phyloP scores from a whole-genome alignment of 805 yeast genomes.

The Wickerhamiella alocasiicola region DNA sequence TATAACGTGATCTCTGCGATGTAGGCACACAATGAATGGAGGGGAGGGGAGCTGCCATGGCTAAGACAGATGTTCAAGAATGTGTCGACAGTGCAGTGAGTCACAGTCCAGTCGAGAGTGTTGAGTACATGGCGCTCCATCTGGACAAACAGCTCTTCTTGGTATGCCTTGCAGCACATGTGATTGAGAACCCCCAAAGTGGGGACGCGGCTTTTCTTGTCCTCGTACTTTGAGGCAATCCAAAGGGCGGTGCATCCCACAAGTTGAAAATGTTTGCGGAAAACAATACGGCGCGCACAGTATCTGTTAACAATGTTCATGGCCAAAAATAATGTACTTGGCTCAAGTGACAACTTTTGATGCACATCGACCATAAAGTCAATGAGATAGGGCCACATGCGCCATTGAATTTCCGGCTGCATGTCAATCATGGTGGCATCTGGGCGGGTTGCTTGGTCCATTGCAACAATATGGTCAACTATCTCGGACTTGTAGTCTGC shows the following conservation, averaged over 20 bases:
- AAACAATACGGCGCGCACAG: constrained; percentile 73
- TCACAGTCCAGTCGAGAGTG: constrained; percentile 57
- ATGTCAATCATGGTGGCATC: constrained; percentile 54
- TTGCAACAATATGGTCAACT: constrained; percentile 25
- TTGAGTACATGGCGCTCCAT: constrained; percentile 63
- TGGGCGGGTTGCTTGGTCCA: constrained; percentile 34
- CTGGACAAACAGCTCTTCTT: constrained; percentile 47
- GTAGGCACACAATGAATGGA: constrained; percentile 24
- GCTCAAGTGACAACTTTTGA: constrained; percentile 53
- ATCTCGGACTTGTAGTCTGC: constrained; percentile 30
- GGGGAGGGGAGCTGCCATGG: constrained; percentile 22
- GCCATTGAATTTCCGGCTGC: constrained; percentile 73
- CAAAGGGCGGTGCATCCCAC: constrained; percentile 87
- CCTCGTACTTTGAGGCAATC: constrained; percentile 72
- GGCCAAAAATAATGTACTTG: constrained; percentile 53
- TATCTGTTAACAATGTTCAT: constrained; percentile 74
- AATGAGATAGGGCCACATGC: constrained; percentile 55
- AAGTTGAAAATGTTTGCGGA: constrained; percentile 72
- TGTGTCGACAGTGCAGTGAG: constrained; percentile 44
- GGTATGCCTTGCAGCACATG: constrained; percentile 52
- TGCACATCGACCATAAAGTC: constrained; percentile 58
- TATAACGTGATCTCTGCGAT: constrained; percentile 29
- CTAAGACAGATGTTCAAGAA: constrained; percentile 25
- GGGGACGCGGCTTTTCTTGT: constrained; percentile 63
- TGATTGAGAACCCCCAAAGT: constrained; percentile 54